Evolutionary conservation across 352 stramenopile species (phyloP), one percentile per base, ranked within the genome.

Genomic region (Thraustochytrium sp.): DNA sequence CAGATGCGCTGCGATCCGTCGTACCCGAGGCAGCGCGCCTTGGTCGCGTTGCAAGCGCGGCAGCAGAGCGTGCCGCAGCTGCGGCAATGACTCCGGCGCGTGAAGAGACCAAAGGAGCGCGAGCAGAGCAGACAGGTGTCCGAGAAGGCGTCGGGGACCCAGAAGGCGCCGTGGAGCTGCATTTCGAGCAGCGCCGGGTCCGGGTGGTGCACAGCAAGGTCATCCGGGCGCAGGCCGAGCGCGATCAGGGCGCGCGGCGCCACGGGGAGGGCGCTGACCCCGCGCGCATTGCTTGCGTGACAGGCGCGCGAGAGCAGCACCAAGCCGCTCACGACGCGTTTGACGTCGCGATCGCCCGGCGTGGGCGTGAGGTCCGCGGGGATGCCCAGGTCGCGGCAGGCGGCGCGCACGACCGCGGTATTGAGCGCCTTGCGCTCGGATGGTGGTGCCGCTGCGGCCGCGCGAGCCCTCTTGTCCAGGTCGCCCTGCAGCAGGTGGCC

Each of bases 131-230:
- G 48, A 26, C 48, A 64, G 13, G 13, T 18, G 13, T 72, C 13
- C 13, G 68, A 80, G 37, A 80, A 80, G 9, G 23, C 37, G 51
- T 80, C 68, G 31, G 68, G 68, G 9, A 80, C 68, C 68, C 68
- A 80, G 5, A 80, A 80, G 34, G 68, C 46, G 23, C 68, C 68
- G 44, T 61, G 76, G 68, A 80, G 53, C 31, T 80, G 68, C 68
- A 48, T 42, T 11, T 80, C 48, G n/a, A 37, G 4, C 13, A 64
- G 51, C 18, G 29, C 26, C 18, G 31, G 44, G 18, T 46, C 34
- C 37, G 40, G 31, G 18, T 34, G 38, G 31, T 72, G 29, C 29
- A 64, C 29, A 13, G 34, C 34, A 3, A 64, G 11, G n/a, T 65
- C 53, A 8, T 80, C 68, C 8, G 37, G 31, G 38, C 48, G 68